Base-by-base conservation (phyloP, 73 alveolate genomes). In the Symbiodinium pilosum region DNA sequence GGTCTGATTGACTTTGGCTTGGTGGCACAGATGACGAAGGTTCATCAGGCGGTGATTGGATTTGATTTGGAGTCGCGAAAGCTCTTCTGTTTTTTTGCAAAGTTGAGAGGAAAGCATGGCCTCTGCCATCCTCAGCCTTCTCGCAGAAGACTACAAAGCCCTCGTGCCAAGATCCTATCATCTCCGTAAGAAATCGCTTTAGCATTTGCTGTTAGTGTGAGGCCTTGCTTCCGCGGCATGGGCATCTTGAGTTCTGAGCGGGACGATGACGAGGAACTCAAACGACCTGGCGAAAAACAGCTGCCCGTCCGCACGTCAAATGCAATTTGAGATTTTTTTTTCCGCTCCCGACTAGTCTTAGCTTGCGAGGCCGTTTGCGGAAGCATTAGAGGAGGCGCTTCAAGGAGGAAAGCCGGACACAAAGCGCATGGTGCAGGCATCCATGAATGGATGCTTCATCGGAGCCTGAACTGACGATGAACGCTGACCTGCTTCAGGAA, bases 201-300 rank as follows among this genome's bases (percentile, higher is more conserved):
- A 28, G 28, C 30, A 18, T 69, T 24, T 69, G 41, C 41, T 30
- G 39, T n/a, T n/a, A n/a, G n/a, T 26, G 11, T 68, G 51, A 89
- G 95, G 87, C 95, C 95, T n/a, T 92, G 98, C 83, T 92, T 92
- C 41, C 52, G 89, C 3, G 98, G 98, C 41, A 92, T 92, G 98
- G 98, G 98, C 64, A 92, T 92, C 41, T 83, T 92, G 44, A 92
- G 84, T 34, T 73, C 98, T 4, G 92, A 71, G 32, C 92, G 89
- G 21, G 98, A 92, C 32, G 98, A 92, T 32, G 64, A 9, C 28
- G 92, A 44, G 47, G 87, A 81, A 36, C 36, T 92, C 21, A 71
- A 42, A 83, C 98, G 98, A 44, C 98, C 98, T 12, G 98, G 98
- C 14, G 98, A 89, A 41, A 68, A 84, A 32, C 95, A 89, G 95